Base-by-base conservation (phyloP, 2,329 filamentous ascomycete species). In the Phialemonium atrogriseum region DNA sequence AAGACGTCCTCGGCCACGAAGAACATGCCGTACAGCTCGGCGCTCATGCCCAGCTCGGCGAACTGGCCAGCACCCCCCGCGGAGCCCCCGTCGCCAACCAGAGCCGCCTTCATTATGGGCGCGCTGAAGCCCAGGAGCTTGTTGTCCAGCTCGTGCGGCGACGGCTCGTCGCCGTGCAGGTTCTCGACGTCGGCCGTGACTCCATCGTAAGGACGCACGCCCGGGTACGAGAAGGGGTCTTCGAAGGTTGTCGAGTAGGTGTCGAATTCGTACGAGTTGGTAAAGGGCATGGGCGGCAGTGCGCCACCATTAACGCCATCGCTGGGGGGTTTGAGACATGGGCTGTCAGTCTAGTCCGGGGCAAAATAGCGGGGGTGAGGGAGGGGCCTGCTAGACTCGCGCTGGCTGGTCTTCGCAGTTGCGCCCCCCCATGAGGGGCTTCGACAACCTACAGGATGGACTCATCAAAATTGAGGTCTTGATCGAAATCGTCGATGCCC, bases 11-110 rank as follows among this genome's bases (percentile, higher is more conserved):
- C 84, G 26, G 84, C 84, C 16, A 89, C 73, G 50, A 88, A 87
- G 65, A 89, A 89, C 83, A 89, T 88, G 68, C 84, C 84, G 48
- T 86, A 84, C 10, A 89, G 63, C 58, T 89, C 83, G 35, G 83
- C 83, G 14, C 70, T 70, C 66, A 88, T 77, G 45, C 62, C 67
- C 9, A 83, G 64, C 33, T 82, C 76, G 18, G 73, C 71, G 36
- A 73, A 66, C 30, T 77, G 68, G 32, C 74, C 78, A 6, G 66
- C 58, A 40, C 11, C 27, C n/a, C 11, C 17, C 15, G 27, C 16
- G 19, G 21, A 12, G 15, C 19, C 22, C 8, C 24, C 28, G 20
- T 81, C 80, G 44, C 84, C 81, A 29, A 86, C 56, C 7, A 85
- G 60, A 4, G 70, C 69, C 21, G 68, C 63, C 43, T 71, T 76